Evolutionary conservation across 371 early-diverging fungal species (phyloP).

Genomic region (Actinomortierella wolfii): DNA sequence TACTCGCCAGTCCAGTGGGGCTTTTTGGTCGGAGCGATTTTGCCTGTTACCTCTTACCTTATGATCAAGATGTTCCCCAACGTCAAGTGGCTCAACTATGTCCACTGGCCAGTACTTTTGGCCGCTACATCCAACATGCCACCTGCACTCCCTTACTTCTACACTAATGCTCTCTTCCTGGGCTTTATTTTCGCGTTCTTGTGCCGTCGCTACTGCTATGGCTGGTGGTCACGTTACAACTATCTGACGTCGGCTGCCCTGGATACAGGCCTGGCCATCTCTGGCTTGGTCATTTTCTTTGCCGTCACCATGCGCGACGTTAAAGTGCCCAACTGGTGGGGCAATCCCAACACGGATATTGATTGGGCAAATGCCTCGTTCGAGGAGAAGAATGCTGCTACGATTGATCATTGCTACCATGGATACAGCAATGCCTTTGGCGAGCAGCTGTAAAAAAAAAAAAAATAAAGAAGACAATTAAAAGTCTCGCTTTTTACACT

Average conservation of each 20-base stretch:
- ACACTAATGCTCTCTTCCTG: slow-evolving; percentile 61
- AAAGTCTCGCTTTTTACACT: no score
- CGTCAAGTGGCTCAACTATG: slow-evolving; percentile 39
- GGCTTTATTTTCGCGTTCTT: slow-evolving; percentile 71
- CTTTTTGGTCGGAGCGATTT: slow-evolving; percentile 57
- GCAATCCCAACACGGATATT: no score
- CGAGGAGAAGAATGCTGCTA: no score
- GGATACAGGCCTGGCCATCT: slow-evolving; percentile 70
- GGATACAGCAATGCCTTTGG: no score
- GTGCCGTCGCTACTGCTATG: slow-evolving; percentile 53
- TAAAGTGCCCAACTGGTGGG: slow-evolving; percentile 43
- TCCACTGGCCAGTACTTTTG: slow-evolving; percentile 44
- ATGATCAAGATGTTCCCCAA: slow-evolving; percentile 27
- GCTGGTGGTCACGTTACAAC: slow-evolving; percentile 76
- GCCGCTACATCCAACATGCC: slow-evolving; percentile 52
- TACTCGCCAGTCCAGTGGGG: slow-evolving; percentile 62
- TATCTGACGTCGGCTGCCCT: slow-evolving; percentile 77
- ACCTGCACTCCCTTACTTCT: slow-evolving; percentile 39
- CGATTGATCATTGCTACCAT: no score
- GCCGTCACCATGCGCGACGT: slow-evolving; percentile 44
- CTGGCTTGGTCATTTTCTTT: slow-evolving; percentile 57
- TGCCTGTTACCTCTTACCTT: slow-evolving; percentile 56
- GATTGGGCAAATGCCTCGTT: no score
- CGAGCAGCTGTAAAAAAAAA: no score
- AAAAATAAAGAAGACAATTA: no score